phyloP scores from a whole-genome alignment of 148 eudicot species.

The Cornus controversa region DNA sequence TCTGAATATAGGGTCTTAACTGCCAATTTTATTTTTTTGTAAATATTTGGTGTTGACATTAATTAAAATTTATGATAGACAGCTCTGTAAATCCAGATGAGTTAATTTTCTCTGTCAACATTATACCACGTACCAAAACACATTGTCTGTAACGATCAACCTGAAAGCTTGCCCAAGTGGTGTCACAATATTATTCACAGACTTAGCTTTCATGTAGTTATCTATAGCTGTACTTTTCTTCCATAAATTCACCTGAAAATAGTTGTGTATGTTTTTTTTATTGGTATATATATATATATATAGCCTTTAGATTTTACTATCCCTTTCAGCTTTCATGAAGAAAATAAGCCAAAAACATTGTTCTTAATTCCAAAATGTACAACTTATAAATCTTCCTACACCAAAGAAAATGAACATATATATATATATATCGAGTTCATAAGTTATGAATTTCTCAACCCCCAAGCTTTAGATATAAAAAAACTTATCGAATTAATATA shows the following conservation, averaged over 20 bases:
- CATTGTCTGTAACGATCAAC: constrained; percentile 2
- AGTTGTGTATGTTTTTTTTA: background rate
- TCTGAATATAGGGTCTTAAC: too few species aligned
- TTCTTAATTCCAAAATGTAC: background rate
- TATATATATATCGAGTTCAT: too few species aligned
- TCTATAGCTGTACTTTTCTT: constrained; percentile 7
- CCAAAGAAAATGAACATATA: too few species aligned
- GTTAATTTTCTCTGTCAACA: constrained; percentile 1
- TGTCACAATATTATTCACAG: constrained; percentile 11
- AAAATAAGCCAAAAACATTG: background rate
- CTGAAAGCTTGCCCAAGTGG: background rate
- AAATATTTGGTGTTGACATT: background rate
- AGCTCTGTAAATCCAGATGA: background rate
- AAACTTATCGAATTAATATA: too few species aligned
- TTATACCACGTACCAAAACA: background rate
- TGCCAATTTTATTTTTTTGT: too few species aligned
- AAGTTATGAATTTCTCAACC: too few species aligned
- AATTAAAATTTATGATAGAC: background rate
- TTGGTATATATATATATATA: background rate
- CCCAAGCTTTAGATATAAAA: too few species aligned
- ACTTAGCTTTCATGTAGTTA: constrained; percentile 12
- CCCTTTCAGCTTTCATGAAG: constrained; percentile 19
- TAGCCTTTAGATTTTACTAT: background rate
- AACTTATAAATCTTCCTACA: background rate
- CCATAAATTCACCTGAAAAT: constrained; percentile 1